Evolutionary conservation across 495 filamentous ascomycete genomes (phyloP).

Genomic region (Astrocystis sublimbata): DNA sequence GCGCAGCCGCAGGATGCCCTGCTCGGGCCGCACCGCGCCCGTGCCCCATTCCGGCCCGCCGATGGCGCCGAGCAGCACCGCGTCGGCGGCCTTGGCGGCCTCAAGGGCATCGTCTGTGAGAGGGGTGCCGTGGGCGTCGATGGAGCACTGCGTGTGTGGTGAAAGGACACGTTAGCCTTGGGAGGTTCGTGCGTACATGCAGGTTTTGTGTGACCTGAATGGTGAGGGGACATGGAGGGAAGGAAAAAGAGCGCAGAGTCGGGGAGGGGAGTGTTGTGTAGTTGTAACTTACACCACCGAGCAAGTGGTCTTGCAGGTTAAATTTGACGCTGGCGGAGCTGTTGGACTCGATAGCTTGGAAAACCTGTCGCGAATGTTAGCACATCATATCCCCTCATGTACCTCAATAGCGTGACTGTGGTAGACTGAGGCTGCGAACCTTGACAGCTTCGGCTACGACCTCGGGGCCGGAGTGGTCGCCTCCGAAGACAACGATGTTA

Average conservation of each 20-base stretch:
- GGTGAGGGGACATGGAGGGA: background rate
- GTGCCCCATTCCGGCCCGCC: slow-evolving; percentile 98
- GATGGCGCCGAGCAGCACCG: slow-evolving; percentile 91
- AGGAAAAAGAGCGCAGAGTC: background rate
- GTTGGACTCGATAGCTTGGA: slow-evolving; percentile 71
- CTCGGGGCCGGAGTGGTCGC: slow-evolving; percentile 96
- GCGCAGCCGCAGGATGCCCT: slow-evolving; percentile 89
- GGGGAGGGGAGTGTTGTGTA: too few relatives aligned
- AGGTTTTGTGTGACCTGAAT: too few relatives aligned
- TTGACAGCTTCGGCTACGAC: slow-evolving; percentile 79
- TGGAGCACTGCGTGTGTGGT: slow-evolving; percentile 68
- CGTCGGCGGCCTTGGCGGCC: slow-evolving; percentile 88
- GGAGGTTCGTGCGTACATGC: too few relatives aligned
- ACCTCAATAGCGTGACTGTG: too few relatives aligned
- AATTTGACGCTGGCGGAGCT: slow-evolving; percentile 70
- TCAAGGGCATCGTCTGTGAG: slow-evolving; percentile 82
- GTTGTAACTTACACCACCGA: slow-evolving; percentile 78
- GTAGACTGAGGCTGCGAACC: slow-evolving; percentile 49
- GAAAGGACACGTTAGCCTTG: background rate
- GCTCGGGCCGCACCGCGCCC: slow-evolving; percentile 84
- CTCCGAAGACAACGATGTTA: slow-evolving; percentile 71
- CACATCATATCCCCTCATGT: slow-evolving; percentile 7
- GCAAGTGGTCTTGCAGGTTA: slow-evolving; percentile 87
- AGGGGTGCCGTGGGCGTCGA: slow-evolving; percentile 75
- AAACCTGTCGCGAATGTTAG: slow-evolving; percentile 52